phyloP scores from a whole-genome alignment of 352 stramenopile genomes.

The Phytophthora agathidicida region DNA sequence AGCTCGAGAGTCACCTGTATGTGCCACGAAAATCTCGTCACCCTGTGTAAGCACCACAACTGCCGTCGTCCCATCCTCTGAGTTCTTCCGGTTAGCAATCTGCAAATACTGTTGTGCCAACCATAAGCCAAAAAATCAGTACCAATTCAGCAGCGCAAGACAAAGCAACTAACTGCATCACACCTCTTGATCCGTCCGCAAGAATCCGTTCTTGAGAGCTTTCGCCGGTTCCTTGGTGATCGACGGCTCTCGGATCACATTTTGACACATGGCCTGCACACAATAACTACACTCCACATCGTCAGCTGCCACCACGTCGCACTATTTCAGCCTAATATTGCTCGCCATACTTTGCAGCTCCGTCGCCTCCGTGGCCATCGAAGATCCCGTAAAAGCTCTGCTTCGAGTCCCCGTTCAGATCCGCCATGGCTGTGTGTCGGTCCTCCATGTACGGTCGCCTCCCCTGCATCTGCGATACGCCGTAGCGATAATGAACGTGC shows the following conservation, averaged over 20 bases:
- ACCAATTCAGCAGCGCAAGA: neutral
- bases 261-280: conserved; percentile 83
- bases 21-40: conserved; percentile 86
- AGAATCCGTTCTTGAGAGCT: conserved; percentile 80
- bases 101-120: conserved; percentile 68
- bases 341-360: conserved; percentile 80
- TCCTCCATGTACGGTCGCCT: conserved; percentile 93
- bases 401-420: conserved; percentile 80
- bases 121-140: neutral
- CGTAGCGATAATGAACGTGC: conserved; percentile 82
- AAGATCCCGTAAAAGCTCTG: conserved; percentile 94
- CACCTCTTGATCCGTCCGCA: conserved; percentile 83
- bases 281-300: conserved; percentile 63
- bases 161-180: neutral
- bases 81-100: conserved; percentile 81
- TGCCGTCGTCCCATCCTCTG: conserved; percentile 91
- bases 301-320: conserved; percentile 9
- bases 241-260: conserved; percentile 75
- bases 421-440: conserved; percentile 74
- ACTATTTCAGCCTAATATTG: neutral
- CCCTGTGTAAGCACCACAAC: conserved; percentile 81
- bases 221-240: conserved; percentile 70
- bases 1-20: conserved; percentile 90
- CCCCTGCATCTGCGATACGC: conserved; percentile 84
- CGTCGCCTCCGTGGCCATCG: conserved; percentile 92